Evolutionary conservation across 148 eudicot species (phyloP), one percentile per base, ranked within the genome.

Genomic region (Rhododendron ferrugineum): DNA sequence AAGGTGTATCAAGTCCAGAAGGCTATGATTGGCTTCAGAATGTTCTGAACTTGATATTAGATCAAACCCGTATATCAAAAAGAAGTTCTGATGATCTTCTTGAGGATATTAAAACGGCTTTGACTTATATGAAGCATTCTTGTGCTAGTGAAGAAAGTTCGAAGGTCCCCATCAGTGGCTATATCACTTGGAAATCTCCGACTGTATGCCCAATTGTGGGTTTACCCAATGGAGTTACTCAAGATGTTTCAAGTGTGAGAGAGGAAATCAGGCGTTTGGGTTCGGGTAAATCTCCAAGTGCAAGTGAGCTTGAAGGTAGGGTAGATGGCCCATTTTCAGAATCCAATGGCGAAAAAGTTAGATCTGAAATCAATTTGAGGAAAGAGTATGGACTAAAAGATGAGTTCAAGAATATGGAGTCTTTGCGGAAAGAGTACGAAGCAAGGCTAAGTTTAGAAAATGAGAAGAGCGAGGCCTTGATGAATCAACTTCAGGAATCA

Each of bases 131-230:
- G 83, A 80, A 36, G 42, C 30, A 44, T 74, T 73, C 85, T 36
- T n/a, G 49, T 56, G 72, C 68, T 70, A 34, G 32, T 64, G 37
- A 62, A 80, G 34, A 85, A 20, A 58, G 75, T 16, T 76, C 87
- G 46, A 87, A 72, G 26, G 36, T 83, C 87, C 46, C 92, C 9
- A 85, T 93, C 78, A 87, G 93, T 77, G 95, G 96, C 22, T 87
- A 90, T 47, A 86, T 93, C 75, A 88, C 92, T n/a, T 94, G 96
- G 98, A 90, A 87, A 89, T 83, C 93, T 79, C 89, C 90, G 42
- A 83, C 83, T 72, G 58, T 78, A 32, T 90, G 88, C 83, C 88
- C 91, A 47, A 49, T 62, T n/a, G 15, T 78, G 84, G 70, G 79
- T 80, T 84, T 86, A 66, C 34, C 42, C 15, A 60, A 87, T 64